Evolutionary conservation across 2,329 filamentous ascomycete genomes (phyloP).

Genomic region (Phaeosphaeria sp.): DNA sequence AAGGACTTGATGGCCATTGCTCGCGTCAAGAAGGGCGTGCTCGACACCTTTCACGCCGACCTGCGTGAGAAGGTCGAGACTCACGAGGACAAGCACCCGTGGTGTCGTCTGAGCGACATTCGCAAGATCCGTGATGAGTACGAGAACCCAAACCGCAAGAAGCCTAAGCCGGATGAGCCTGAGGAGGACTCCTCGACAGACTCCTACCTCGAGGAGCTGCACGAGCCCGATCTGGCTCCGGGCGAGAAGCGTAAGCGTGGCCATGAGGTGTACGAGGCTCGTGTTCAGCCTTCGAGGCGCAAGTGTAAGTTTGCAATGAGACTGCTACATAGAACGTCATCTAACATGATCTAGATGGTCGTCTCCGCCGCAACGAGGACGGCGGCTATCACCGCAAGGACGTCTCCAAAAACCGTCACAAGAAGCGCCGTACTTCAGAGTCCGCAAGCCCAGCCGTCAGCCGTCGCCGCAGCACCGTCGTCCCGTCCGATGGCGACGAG

Average conservation of each 20-base stretch:
- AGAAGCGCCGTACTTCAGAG: conserved; percentile 16
- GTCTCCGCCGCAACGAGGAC: conserved; percentile 37
- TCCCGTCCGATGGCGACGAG: background rate
- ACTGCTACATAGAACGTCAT: background rate
- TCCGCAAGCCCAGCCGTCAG: background rate
- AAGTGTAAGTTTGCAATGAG: conserved; percentile 26
- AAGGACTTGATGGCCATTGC: conserved; percentile 42
- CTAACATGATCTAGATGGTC: conserved; percentile 22
- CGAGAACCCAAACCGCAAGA: conserved; percentile 27
- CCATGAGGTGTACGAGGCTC: conserved; percentile 40
- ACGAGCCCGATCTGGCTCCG: conserved; percentile 30
- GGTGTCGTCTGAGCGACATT: conserved; percentile 39
- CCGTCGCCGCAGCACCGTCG: background rate
- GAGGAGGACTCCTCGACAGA: conserved; percentile 31
- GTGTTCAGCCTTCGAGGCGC: conserved; percentile 30
- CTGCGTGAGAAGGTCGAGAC: conserved; percentile 31
- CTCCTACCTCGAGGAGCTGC: conserved; percentile 39
- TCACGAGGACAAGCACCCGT: conserved; percentile 39
- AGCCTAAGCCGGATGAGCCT: conserved; percentile 13
- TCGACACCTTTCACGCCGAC: conserved; percentile 33
- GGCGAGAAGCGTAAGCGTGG: conserved; percentile 25
- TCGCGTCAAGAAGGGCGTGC: conserved; percentile 33
- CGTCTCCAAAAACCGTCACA: conserved; percentile 18
- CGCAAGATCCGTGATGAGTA: conserved; percentile 40
- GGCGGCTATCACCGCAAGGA: conserved; percentile 35